These are phyloP conservation scores for Fusarium sulawesiense DNA, from an alignment of 2,329 filamentous ascomycete species.

Conservation along the genomic window DNA sequence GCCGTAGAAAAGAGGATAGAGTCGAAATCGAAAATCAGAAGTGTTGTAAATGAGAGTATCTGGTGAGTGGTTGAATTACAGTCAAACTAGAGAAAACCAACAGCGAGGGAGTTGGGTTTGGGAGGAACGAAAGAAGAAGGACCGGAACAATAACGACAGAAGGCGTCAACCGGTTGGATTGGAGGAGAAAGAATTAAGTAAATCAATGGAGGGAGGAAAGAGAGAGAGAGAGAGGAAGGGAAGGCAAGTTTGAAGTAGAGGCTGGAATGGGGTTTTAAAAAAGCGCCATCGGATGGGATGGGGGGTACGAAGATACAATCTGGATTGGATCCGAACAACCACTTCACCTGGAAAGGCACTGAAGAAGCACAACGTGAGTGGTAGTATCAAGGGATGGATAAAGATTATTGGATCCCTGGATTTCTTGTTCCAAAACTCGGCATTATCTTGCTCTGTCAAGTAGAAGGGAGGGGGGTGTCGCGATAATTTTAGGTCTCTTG, in stretches of 20 bases:
- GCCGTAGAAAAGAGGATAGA: neutral
- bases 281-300: constrained; percentile 9
- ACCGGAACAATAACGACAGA: constrained; percentile 27
- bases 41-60: constrained; percentile 38
- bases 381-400: constrained; percentile 30
- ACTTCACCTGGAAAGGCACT: neutral
- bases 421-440: constrained; percentile 9
- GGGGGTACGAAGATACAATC: constrained; percentile 7
- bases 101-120: constrained; percentile 52
- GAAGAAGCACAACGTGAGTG: constrained; percentile 2
- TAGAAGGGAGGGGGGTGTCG: constrained; percentile 6
- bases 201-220: constrained; percentile 36
- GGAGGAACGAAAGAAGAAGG: constrained; percentile 43
- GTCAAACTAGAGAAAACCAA: constrained; percentile 48
- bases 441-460: constrained; percentile 8
- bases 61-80: constrained; percentile 37
- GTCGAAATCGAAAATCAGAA: constrained; percentile 14
- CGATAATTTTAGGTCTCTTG: neutral
- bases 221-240: constrained; percentile 33
- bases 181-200: constrained; percentile 29
- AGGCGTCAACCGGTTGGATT: constrained; percentile 36
- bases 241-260: constrained; percentile 32
- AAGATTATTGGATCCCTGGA: constrained; percentile 24
- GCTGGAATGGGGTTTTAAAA: constrained; percentile 45
- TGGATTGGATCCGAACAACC: constrained; percentile 8